Conservation (phyloP, 768 basidiomycete species). For the Strobilomyces confusus region DNA sequence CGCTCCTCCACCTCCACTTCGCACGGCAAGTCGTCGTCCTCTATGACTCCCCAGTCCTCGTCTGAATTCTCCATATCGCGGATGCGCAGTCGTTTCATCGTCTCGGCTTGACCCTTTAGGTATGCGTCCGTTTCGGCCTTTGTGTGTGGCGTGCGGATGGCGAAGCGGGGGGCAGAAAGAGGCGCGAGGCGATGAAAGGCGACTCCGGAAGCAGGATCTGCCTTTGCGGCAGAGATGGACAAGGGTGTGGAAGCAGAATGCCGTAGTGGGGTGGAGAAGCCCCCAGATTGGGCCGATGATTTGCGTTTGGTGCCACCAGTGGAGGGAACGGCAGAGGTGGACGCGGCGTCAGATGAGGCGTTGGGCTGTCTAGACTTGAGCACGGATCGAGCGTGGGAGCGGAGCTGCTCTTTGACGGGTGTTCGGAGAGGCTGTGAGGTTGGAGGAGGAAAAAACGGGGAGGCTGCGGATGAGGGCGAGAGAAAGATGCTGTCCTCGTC, state of each 20-base stretch:
- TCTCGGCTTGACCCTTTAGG: slow-evolving; percentile 56
- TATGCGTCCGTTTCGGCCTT: slow-evolving; percentile 35
- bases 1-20: slow-evolving; percentile 46
- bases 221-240: slow-evolving; percentile 32
- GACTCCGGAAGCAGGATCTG: slow-evolving; percentile 32
- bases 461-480: slow-evolving; percentile 40
- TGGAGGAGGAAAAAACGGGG: slow-evolving; percentile 42
- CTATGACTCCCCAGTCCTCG: slow-evolving; percentile 40
- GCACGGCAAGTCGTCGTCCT: slow-evolving; percentile 49
- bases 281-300: slow-evolving; percentile 40
- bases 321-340: slow-evolving; percentile 20
- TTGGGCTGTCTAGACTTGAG: slow-evolving; percentile 36
- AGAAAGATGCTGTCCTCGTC: slow-evolving; percentile 58
- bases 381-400: slow-evolving; percentile 37
- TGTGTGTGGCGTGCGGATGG: slow-evolving; percentile 29
- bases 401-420: slow-evolving; percentile 51
- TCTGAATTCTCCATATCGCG: slow-evolving; percentile 49
- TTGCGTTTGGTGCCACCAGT: slow-evolving; percentile 65
- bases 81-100: slow-evolving; percentile 58
- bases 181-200: slow-evolving; percentile 36
- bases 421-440: slow-evolving; percentile 53
- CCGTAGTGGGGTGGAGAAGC: slow-evolving; percentile 56
- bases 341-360: slow-evolving; percentile 1
- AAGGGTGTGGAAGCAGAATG: slow-evolving; percentile 40
- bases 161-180: slow-evolving; percentile 30